Base-by-base conservation (phyloP, 768 basidiomycete genomes). In the Fomitopsis serialis region DNA sequence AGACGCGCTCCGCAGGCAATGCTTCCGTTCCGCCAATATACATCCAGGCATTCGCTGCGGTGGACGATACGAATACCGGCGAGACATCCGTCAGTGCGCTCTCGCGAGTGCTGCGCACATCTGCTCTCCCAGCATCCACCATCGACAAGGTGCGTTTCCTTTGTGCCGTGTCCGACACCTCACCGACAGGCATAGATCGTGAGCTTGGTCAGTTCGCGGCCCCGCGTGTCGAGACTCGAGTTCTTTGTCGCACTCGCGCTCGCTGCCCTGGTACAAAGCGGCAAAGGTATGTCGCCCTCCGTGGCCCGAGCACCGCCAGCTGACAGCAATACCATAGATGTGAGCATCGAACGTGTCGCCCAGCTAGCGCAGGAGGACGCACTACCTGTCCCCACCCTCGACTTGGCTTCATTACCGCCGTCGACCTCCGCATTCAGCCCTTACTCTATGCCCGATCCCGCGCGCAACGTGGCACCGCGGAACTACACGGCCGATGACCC, bases 211-310 rank as follows among this genome's bases (percentile, higher is more conserved):
- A 90, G 89, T 69, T 85, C 86, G 32, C 79, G 79, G 54, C 78
- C 89, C 42, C 78, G 85, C 48, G 87, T 98, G 35, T 90, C 91
- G 8, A 90, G 84, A 59, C 81, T 87, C 53, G 94, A 98, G 65
- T 95, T 96, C 74, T 95, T 89, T 66, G 89, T 95, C 11, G 90
- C 92, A 10, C 70, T 98, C 23, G 92, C 90, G 11, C 76, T 98
- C 13, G 91, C 90, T 43, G 90, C 91, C 2, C 73, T 96, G 3
- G 91, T 90, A 5, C 94, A 98, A 68, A 73, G 81, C 5, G 85
- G 83, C 3, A 84, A 85, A 79, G 90, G 90, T 88, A 52, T 23
- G 70, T 61, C 6, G 25, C 27, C 43, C 13, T 4, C 44, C 8
- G 54, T 44, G 2, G 22, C 13, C 11, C 15, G 12, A 13, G 7